Evolutionary conservation across 352 stramenopile species (phyloP).

Genomic region (Phytophthora megakarya): DNA sequence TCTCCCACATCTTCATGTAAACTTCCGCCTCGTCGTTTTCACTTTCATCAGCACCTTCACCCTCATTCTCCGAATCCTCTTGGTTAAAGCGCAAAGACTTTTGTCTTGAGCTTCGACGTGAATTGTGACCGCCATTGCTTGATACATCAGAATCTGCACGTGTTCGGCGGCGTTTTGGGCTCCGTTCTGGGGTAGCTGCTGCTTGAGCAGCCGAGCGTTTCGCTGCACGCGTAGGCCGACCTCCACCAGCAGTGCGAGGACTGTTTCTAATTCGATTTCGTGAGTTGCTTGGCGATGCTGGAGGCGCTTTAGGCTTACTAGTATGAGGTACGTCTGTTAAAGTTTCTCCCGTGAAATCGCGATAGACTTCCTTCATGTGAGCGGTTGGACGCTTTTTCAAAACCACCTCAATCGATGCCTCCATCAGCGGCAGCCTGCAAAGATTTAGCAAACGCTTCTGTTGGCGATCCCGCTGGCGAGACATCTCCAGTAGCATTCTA

Average conservation of each 20-base stretch:
- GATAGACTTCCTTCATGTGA: conserved; percentile 76
- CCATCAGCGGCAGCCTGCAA: conserved; percentile 65
- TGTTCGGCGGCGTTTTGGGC: conserved; percentile 36
- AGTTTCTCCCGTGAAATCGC: conserved; percentile 57
- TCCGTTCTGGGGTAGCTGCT: conserved; percentile 23
- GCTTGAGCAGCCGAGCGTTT: conserved; percentile 20
- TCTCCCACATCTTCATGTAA: conserved; percentile 29
- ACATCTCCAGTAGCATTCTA: conserved; percentile 87
- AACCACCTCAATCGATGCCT: conserved; percentile 70
- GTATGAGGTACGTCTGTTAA: conserved; percentile 58
- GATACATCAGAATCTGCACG: conserved; percentile 28
- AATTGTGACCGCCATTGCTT: conserved; percentile 15
- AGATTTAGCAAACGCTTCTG: conserved; percentile 78
- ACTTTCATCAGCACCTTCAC: conserved; percentile 9
- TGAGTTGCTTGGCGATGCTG: conserved; percentile 25
- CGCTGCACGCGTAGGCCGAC: conserved; percentile 14
- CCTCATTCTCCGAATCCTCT: conserved; percentile 21
- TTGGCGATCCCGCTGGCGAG: conserved; percentile 81
- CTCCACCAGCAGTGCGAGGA: conserved; percentile 16
- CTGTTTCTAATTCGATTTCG: conserved; percentile 31
- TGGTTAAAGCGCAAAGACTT: conserved; percentile 31
- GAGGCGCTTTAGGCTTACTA: conserved; percentile 27
- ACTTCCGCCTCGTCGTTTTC: conserved; percentile 16
- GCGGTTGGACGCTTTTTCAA: conserved; percentile 75
- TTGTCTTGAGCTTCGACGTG: conserved; percentile 24